phyloP scores from a whole-genome alignment of 768 basidiomycete genomes.

The Mycena metata region DNA sequence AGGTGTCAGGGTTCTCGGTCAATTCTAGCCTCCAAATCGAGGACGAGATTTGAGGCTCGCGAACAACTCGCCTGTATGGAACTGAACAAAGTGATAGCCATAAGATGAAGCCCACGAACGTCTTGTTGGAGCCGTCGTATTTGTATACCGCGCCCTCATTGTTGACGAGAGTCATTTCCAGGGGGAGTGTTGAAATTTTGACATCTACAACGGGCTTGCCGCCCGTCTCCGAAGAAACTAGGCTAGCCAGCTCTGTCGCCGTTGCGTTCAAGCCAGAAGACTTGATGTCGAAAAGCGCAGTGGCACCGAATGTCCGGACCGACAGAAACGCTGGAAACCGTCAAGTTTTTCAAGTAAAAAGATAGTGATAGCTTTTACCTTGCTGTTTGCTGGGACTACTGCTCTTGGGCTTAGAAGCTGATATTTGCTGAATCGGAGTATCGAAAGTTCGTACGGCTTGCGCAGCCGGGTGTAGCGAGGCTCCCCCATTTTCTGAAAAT shows the following conservation, averaged over 20 bases:
- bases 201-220: constrained; percentile 63
- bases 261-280: constrained; percentile 10
- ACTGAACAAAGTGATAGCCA: constrained; percentile 1
- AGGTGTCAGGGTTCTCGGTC: constrained; percentile 50
- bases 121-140: constrained; percentile 52
- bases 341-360: background rate
- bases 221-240: constrained; percentile 58
- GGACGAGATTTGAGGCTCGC: background rate
- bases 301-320: constrained; percentile 63
- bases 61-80: constrained; percentile 41
- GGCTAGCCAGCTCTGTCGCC: constrained; percentile 51
- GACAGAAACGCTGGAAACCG: constrained; percentile 49
- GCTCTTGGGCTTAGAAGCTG: constrained; percentile 45
- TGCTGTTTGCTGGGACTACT: background rate
- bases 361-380: background rate
- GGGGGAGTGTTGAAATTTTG: constrained; percentile 49
- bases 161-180: constrained; percentile 59
- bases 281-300: constrained; percentile 55
- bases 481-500: constrained; percentile 41
- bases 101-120: constrained; percentile 54
- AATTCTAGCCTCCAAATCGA: constrained; percentile 69
- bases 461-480: constrained; percentile 57
- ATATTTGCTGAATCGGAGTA: constrained; percentile 79
- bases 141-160: constrained; percentile 66
- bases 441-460: constrained; percentile 62